phyloP scores from a whole-genome alignment of 768 basidiomycete genomes.

The Termitomyces sp. region DNA sequence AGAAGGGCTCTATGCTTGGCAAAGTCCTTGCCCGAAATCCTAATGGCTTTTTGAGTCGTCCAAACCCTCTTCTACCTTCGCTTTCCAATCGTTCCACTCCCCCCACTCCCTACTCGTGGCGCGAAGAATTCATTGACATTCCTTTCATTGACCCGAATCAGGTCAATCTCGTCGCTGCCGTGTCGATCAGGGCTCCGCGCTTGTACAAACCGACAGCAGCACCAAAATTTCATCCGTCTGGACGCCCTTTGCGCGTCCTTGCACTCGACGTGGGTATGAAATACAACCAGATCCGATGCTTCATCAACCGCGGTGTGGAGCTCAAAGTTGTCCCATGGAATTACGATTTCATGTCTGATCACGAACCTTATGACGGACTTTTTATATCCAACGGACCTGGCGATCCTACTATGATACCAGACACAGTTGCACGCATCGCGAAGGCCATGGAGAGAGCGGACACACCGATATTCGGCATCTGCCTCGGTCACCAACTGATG shows the following conservation, averaged over 20 bases:
- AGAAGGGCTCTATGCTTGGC: constrained; percentile 91
- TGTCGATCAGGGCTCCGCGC: constrained; percentile 67
- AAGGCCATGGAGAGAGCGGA: constrained; percentile 67
- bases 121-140: constrained; percentile 76
- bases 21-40: constrained; percentile 66
- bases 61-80: constrained; percentile 25
- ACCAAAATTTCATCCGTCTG: constrained; percentile 67
- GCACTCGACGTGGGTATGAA: constrained; percentile 99
- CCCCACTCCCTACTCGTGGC: constrained; percentile 56
- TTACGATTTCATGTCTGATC: constrained; percentile 79
- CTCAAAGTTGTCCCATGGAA: constrained; percentile 98
- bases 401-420: constrained; percentile 80
- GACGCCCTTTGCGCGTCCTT: constrained; percentile 76
- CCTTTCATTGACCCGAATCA: constrained; percentile 87
- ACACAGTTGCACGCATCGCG: constrained; percentile 65
- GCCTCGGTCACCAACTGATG: constrained; percentile 95
- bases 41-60: constrained; percentile 33
- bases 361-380: constrained; percentile 85
- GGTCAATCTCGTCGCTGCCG: constrained; percentile 85
- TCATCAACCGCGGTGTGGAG: constrained; percentile 86
- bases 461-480: constrained; percentile 95
- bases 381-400: constrained; percentile 99
- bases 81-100: constrained; percentile 47
- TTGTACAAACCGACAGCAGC: constrained; percentile 57
- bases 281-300: constrained; percentile 98